phyloP scores from a whole-genome alignment of 805 yeast species.

The Ogataea saltuana region DNA sequence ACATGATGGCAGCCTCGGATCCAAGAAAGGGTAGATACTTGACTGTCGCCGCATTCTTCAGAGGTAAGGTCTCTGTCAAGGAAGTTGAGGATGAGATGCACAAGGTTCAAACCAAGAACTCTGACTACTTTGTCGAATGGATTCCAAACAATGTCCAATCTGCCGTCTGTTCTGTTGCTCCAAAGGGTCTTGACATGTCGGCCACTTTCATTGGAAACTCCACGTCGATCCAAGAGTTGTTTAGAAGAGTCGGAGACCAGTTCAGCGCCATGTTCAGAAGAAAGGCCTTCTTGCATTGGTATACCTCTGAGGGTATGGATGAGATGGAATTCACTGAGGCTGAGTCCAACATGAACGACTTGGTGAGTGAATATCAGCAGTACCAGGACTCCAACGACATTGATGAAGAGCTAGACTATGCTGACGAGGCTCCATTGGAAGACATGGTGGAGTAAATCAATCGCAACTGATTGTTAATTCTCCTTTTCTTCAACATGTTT shows the following conservation, averaged over 20 bases:
- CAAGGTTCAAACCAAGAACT: slow-evolving; percentile 77
- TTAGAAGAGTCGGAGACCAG: slow-evolving; percentile 86
- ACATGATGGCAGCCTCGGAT: slow-evolving; percentile 95
- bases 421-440: slow-evolving; percentile 62
- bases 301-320: slow-evolving; percentile 95
- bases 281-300: slow-evolving; percentile 96
- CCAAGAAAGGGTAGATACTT: slow-evolving; percentile 89
- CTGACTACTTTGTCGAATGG: slow-evolving; percentile 90
- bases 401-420: slow-evolving; percentile 73
- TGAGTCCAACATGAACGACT: slow-evolving; percentile 85
- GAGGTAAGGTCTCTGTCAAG: slow-evolving; percentile 89
- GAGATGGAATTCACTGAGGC: slow-evolving; percentile 94
- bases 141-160: slow-evolving; percentile 95
- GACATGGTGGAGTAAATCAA: slow-evolving; percentile 40
- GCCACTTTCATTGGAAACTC: slow-evolving; percentile 94
- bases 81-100: slow-evolving; percentile 95
- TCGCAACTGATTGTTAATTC: slow-evolving; percentile 14
- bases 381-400: slow-evolving; percentile 81
- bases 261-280: slow-evolving; percentile 91
- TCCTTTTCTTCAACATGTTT: slow-evolving; percentile 3
- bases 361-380: slow-evolving; percentile 88
- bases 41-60: slow-evolving; percentile 91
- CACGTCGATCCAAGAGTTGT: slow-evolving; percentile 88
- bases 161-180: slow-evolving; percentile 89
- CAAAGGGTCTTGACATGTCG: slow-evolving; percentile 80